Evolutionary conservation across 345 rosid genomes (phyloP), one percentile per base, ranked within the genome.

Genomic region (Sisymbrium irio): DNA sequence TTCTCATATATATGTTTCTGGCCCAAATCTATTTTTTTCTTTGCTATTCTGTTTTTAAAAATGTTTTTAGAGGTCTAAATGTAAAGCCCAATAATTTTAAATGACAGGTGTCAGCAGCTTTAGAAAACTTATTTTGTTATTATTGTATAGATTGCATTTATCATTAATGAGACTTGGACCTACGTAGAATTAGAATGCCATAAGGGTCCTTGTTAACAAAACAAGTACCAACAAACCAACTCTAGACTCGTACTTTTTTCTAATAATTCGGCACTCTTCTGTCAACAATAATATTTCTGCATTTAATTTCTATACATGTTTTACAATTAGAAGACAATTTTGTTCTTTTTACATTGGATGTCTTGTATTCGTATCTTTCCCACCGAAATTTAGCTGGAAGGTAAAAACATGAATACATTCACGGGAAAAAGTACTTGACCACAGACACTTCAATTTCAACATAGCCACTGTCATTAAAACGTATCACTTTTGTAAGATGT

Each of bases 231-330:
- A 49, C 73, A 74, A 66, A 66, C 36, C 20, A 73, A 57, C 22
- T 65, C n/a, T 57, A 30, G 35, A 13, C 68, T 74, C 55, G 28
- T 39, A 14, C 78, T 39, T 55, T 40, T 74, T 40, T 67, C 78
- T 67, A 74, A 37, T 19, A 39, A 28, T 47, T 74, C 67, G 73
- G 78, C 73, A 74, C 61, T 47, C 59, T 45, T 74, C n/a, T 22
- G 71, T 73, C 65, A 44, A 65, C 59, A 57, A 46, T 30, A 22
- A 30, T 39, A 57, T 67, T 66, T 61, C 37, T 12, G 61, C 78
- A 67, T 37, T 67, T 66, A 58, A 67, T 28, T 49, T 74, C 20
- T 14, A 55, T 45, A 11, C 41, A 56, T 44, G 30, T 51, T 49
- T 36, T 19, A 71, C 30, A 58, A 36, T 6, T n/a, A 45, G 17